These are phyloP conservation scores for Fusarium annulatum DNA, from an alignment of 2,329 filamentous ascomycete species.

Conservation along the genomic window DNA sequence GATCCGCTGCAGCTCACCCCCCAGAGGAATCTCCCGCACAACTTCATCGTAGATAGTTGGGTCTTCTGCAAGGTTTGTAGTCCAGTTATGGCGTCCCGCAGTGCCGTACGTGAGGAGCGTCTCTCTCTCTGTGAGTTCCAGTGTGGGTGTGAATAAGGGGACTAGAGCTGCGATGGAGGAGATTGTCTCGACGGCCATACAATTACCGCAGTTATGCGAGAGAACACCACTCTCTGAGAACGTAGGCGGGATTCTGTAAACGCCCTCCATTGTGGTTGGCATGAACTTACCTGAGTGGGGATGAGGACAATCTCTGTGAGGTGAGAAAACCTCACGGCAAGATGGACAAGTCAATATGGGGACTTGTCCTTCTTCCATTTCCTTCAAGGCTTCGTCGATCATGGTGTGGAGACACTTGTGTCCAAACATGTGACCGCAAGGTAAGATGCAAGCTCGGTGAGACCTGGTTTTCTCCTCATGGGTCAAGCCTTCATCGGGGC, in stretches of 20 bases:
- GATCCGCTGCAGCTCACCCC: background rate
- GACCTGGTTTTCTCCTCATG: background rate
- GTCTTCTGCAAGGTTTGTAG: background rate
- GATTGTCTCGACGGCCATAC: background rate
- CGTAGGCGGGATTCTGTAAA: background rate
- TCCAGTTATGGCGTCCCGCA: background rate
- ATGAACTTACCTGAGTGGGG: conserved; percentile 9
- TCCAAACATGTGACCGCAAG: conserved; percentile 39
- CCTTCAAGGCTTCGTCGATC: background rate
- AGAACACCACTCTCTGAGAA: conserved; percentile 6
- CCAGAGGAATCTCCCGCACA: background rate
- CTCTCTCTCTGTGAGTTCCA: background rate
- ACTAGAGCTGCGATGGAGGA: background rate
- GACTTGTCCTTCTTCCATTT: background rate
- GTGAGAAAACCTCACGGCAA: conserved; percentile 3
- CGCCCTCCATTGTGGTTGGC: background rate
- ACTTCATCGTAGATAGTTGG: background rate
- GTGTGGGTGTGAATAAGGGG: background rate
- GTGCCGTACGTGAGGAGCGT: background rate
- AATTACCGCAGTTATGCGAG: conserved; percentile 11
- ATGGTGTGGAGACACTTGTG: background rate
- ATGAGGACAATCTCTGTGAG: background rate
- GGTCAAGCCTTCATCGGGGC: background rate
- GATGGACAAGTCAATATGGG: background rate
- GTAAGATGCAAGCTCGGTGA: conserved; percentile 19